These are phyloP conservation scores for Pharnaceum exiguum DNA, from an alignment of 148 eudicot genomes.

Conservation along the genomic window DNA sequence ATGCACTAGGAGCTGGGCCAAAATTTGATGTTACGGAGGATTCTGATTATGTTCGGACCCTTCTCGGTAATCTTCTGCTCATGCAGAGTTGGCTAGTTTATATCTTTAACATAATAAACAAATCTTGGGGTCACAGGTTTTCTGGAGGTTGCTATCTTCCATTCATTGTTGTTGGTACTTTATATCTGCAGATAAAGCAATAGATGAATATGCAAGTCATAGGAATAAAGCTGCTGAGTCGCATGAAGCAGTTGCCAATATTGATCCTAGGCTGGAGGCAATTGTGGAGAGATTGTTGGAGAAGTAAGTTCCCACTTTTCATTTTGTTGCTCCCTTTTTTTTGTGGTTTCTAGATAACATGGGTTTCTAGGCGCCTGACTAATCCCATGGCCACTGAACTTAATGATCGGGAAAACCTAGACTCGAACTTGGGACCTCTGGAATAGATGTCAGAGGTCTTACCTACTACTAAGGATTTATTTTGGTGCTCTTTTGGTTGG, in stretches of 20 bases:
- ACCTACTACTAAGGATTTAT: too few species aligned
- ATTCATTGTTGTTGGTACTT: background rate
- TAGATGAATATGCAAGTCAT: conserved; percentile 88
- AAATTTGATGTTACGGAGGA: conserved; percentile 95
- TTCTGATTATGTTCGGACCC: conserved; percentile 88
- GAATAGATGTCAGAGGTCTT: too few species aligned
- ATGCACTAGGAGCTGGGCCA: conserved; percentile 94
- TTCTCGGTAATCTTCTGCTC: conserved; percentile 92
- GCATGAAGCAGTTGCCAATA: conserved; percentile 43
- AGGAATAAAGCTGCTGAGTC: conserved; percentile 75
- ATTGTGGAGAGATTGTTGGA: conserved; percentile 96
- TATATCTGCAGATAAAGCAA: conserved; percentile 68
- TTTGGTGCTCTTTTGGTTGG: background rate
- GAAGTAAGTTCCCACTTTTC: conserved; percentile 61
- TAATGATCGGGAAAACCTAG: too few species aligned
- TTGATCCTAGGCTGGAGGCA: conserved; percentile 90
- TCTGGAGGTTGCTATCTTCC: background rate
- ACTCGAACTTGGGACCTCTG: too few species aligned
- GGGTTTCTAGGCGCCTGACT: too few species aligned
- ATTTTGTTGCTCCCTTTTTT: background rate
- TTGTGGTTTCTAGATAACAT: too few species aligned
- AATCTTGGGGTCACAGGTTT: background rate
- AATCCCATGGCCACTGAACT: too few species aligned
- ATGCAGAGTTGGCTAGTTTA: background rate
- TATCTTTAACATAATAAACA: background rate